Evolutionary conservation across 495 filamentous ascomycete species (phyloP), one percentile per base, ranked within the genome.

Genomic region (Aspergillus mulundensis): DNA sequence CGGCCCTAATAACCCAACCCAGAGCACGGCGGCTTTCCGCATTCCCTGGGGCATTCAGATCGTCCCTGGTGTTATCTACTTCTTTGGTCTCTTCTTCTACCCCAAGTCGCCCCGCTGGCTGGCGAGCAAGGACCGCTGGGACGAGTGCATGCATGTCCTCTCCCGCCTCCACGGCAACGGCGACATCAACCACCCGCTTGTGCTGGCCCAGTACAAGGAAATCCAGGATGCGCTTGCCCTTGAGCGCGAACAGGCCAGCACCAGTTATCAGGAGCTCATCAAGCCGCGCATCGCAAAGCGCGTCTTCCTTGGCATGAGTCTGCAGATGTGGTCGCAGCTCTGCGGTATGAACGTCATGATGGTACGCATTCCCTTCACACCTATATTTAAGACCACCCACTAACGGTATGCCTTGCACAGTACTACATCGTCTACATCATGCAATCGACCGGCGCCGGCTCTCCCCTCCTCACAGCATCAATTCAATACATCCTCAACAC

Each of bases 401-500:
- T 40, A 40, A 16, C 38, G 4, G 34, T 14, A 16, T n/a, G n/a
- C n/a, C n/a, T n/a, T n/a, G 18, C 38, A 5, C 23, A 45, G 43
- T 44, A 44, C 71, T 91, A 87, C 63, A 87, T 88, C 48, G 82
- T 84, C 19, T 86, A 90, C 64, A 87, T 91, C 66, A 88, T 91
- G 83, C 75, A 83, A 66, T 34, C 83, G 12, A 59, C 84, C 7
- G 80, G 82, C 50, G 82, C 87, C 41, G 75, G 77, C 24, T 81
- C 85, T 8, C 81, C 85, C 3, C 78, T 90, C 10, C 74, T 88
- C 24, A 85, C 86, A 2, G 81, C 88, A 3, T 86, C 84, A 0
- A 86, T 92, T 49, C 87, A 90, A 60, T 92, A 91, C 66, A 81
- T 90, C 49, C 84, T 92, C 68, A 89, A 89, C 67, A 85, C 89